Conservation (phyloP, 768 basidiomycete genomes). For the Calvatia gigantea region DNA sequence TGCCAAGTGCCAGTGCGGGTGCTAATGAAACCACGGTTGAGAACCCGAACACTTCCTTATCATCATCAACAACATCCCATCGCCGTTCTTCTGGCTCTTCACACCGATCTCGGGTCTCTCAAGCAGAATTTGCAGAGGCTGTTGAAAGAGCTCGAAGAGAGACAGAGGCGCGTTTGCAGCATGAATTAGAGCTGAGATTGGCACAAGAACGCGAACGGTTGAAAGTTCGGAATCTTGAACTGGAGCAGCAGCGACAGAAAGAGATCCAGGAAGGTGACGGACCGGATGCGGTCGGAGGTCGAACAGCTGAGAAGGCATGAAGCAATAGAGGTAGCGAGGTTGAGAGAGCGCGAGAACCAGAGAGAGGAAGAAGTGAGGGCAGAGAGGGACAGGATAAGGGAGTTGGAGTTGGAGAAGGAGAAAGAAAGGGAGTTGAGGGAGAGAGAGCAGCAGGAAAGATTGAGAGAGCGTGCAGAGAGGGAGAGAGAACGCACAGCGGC, state of each 20-base stretch:
- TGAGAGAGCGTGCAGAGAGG: neutral
- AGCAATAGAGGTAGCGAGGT: neutral
- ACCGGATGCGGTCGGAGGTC: neutral
- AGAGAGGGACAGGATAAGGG: neutral
- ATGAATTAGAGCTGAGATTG: neutral
- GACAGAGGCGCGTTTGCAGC: neutral
- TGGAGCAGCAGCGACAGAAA: neutral
- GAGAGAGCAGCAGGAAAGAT: neutral
- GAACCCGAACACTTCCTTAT: neutral
- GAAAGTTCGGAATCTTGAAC: neutral
- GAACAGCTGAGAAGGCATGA: neutral
- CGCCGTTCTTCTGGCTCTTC: neutral
- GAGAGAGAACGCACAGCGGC: neutral
- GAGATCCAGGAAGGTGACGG: neutral
- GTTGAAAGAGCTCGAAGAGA: neutral
- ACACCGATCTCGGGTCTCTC: neutral
- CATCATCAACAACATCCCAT: neutral
- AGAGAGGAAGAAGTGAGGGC: neutral
- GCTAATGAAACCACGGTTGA: neutral
- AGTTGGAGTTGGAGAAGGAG: neutral
- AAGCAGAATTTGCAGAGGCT: neutral
- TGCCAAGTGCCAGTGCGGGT: too few relatives aligned
- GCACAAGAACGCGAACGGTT: neutral
- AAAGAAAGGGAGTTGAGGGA: neutral
- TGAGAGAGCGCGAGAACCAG: neutral